phyloP scores from a whole-genome alignment of 257 asterid genomes.

The Lithospermum erythrorhizon region DNA sequence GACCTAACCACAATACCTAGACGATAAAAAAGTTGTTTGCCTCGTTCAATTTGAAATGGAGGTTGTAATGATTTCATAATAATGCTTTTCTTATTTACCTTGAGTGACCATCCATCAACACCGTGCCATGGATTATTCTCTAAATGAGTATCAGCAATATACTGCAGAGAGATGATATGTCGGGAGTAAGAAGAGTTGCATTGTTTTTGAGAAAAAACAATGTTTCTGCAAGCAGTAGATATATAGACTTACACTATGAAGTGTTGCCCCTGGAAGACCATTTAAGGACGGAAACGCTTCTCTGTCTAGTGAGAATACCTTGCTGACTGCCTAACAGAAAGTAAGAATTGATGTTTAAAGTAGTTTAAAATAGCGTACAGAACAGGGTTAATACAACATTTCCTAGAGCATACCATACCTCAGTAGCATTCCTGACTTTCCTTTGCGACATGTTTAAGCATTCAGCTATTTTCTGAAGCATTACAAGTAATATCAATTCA shows the following conservation, averaged over 20 bases:
- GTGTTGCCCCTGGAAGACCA: conserved; percentile 82
- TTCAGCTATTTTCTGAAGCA: conserved; percentile 75
- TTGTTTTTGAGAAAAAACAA: background rate
- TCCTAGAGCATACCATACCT: conserved; percentile 39
- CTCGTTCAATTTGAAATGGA: too few relatives aligned
- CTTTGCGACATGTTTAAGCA: conserved; percentile 72
- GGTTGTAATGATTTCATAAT: background rate
- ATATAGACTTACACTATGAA: conserved; percentile 60
- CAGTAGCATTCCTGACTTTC: conserved; percentile 92
- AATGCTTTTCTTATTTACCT: conserved; percentile 32
- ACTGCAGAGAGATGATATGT: conserved; percentile 34
- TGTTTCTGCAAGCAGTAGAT: background rate
- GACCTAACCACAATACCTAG: background rate
- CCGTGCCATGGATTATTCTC: conserved; percentile 91
- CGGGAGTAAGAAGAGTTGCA: background rate
- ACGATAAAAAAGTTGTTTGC: background rate
- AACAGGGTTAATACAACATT: conserved; percentile 4
- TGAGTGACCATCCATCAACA: conserved; percentile 67
- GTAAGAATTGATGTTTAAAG: conserved; percentile 3
- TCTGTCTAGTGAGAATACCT: conserved; percentile 83
- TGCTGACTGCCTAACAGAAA: conserved; percentile 57
- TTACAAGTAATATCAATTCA: conserved; percentile 12
- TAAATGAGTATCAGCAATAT: conserved; percentile 58
- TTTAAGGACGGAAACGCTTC: conserved; percentile 82
- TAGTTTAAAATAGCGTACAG: conserved; percentile 8